A percentile compares a stretch with the other conserved stretches of the same genome.
These are phyloP conservation scores for Colletotrichum shisoi DNA, from an alignment of 2,329 filamentous ascomycete genomes.

Conservation along the genomic window DNA sequence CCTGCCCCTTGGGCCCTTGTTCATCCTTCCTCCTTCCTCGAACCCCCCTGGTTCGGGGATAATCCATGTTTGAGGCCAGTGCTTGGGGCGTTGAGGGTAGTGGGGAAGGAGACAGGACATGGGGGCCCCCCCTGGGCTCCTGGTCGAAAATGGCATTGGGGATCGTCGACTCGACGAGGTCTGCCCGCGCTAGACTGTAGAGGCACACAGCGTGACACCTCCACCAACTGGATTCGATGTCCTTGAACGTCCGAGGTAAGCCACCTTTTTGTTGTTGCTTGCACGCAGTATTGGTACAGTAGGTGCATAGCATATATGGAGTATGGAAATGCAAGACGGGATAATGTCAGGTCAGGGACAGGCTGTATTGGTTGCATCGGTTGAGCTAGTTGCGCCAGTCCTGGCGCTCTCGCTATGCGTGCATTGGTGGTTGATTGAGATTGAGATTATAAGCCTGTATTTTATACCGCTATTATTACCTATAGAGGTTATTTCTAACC, in stretches of 20 bases:
- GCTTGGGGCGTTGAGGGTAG: slow-evolving; percentile 22
- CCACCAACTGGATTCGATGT: slow-evolving; percentile 30
- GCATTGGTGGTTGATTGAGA: not conserved
- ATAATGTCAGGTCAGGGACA: slow-evolving; percentile 6
- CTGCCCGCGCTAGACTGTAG: slow-evolving; percentile 5
- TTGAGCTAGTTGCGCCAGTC: not conserved
- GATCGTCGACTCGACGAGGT: not conserved
- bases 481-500: no score
- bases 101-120: slow-evolving; percentile 24
- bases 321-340: not conserved
- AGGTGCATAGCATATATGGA: not conserved
- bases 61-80: slow-evolving; percentile 36
- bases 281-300: no score
- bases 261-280: not conserved
- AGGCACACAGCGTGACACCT: slow-evolving; percentile 18
- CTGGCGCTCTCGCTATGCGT: no score
- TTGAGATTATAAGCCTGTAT: no score
- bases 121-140: slow-evolving; percentile 8
- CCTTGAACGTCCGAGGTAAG: slow-evolving; percentile 26
- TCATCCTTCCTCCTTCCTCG: slow-evolving; percentile 19
- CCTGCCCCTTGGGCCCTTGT: slow-evolving; percentile 7
- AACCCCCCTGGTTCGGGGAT: slow-evolving; percentile 20
- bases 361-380: not conserved
- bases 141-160: slow-evolving; percentile 17
- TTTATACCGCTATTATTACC: no score